A percentile compares a stretch with the other conserved stretches of the same genome.
phyloP scores from a whole-genome alignment of 108 stramenopile genomes.

The Pseudonitzschia pungens region DNA sequence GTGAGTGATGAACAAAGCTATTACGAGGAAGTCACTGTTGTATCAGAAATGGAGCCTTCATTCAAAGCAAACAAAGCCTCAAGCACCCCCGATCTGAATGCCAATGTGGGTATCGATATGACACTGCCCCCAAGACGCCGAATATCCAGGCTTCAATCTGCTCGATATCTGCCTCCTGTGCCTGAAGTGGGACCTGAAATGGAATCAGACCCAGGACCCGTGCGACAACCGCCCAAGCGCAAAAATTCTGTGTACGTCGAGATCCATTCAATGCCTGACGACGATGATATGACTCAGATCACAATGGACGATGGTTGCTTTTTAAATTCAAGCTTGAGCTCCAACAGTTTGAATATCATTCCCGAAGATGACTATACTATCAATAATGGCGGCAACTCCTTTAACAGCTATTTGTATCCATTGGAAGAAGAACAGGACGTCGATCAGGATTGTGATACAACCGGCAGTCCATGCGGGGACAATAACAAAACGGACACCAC shows the following conservation, averaged over 20 bases:
- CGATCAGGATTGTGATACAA: background rate
- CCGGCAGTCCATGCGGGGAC: background rate
- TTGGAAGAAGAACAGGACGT: slow-evolving; percentile 8
- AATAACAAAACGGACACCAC: background rate
- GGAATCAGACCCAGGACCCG: background rate
- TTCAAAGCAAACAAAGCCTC: background rate
- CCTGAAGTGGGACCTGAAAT: background rate
- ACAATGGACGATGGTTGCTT: slow-evolving; percentile 9
- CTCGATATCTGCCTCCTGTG: background rate
- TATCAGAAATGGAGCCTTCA: background rate
- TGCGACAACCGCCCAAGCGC: background rate
- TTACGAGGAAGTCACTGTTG: slow-evolving; percentile 5
- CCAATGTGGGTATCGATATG: background rate
- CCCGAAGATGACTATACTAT: slow-evolving; percentile 7
- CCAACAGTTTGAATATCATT: background rate
- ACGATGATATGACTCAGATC: slow-evolving; percentile 18
- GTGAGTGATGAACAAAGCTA: background rate
- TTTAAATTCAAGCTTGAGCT: background rate
- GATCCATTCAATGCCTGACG: background rate
- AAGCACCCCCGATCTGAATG: background rate
- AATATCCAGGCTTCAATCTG: background rate
- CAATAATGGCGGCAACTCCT: background rate
- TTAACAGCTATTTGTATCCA: background rate
- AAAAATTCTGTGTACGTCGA: slow-evolving; percentile 5
- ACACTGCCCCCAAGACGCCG: background rate